Evolutionary conservation across 768 basidiomycete species (phyloP).

Genomic region (Pulveroboletus sp.): DNA sequence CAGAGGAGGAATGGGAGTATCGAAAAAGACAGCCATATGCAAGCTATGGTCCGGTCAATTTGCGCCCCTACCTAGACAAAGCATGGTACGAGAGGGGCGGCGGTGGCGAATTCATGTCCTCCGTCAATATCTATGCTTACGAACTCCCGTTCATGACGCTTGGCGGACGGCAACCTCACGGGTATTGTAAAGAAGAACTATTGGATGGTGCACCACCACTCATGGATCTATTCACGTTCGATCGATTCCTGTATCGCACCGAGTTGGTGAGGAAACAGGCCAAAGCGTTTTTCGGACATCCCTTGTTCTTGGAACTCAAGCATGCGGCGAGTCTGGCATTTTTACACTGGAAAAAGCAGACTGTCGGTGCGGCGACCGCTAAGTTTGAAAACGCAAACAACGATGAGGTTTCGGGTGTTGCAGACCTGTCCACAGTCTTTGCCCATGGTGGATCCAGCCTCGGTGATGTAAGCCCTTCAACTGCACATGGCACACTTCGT

Average conservation of each 20-base stretch:
- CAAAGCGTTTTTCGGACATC: conserved; percentile 36
- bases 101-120: conserved; percentile 39
- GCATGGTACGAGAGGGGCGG: conserved; percentile 49
- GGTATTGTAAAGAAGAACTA: background rate
- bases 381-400: background rate
- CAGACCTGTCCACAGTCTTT: conserved; percentile 3
- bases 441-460: conserved; percentile 17
- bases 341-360: conserved; percentile 24
- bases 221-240: conserved; percentile 38
- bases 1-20: conserved; percentile 50
- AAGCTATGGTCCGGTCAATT: conserved; percentile 48
- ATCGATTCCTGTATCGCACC: conserved; percentile 46
- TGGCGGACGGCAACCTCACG: conserved; percentile 5
- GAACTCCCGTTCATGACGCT: conserved; percentile 49
- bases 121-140: conserved; percentile 42
- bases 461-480: conserved; percentile 26
- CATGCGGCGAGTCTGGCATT: conserved; percentile 8
- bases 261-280: conserved; percentile 36
- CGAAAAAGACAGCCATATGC: conserved; percentile 48
- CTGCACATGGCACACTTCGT: background rate
- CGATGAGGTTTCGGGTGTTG: conserved; percentile 1
- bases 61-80: conserved; percentile 47
- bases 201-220: conserved; percentile 37
- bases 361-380: too few relatives aligned
- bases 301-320: conserved; percentile 45